Evolutionary conservation across 1,284 basidiomycete genomes (phyloP), one percentile per base, ranked within the genome.

Genomic region (Tetrapyrgos nigripes): DNA sequence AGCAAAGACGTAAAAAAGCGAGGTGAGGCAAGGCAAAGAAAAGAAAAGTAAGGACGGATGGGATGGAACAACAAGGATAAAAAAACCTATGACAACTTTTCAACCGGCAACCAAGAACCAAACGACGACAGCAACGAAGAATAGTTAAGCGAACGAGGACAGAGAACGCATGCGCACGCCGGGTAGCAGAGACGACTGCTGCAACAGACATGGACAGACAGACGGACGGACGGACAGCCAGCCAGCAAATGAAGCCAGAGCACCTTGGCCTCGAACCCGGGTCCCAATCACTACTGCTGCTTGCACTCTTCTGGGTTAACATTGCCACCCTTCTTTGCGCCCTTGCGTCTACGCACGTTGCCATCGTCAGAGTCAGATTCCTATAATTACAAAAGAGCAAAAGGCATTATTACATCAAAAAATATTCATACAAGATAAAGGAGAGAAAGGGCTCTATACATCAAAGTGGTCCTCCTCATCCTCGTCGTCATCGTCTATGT

Each of bases 221-320:
- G n/a, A n/a, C n/a, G n/a, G n/a, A n/a, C n/a, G n/a, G n/a, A n/a
- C n/a, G n/a, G n/a, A n/a, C n/a, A n/a, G n/a, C n/a, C n/a, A n/a
- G n/a, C n/a, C n/a, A n/a, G n/a, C n/a, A n/a, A n/a, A n/a, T n/a
- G n/a, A n/a, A n/a, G n/a, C n/a, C n/a, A n/a, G n/a, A n/a, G n/a
- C n/a, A n/a, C n/a, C n/a, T n/a, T n/a, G n/a, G n/a, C n/a, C n/a
- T n/a, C n/a, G n/a, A n/a, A n/a, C n/a, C n/a, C n/a, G n/a, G n/a
- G n/a, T n/a, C n/a, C n/a, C n/a, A n/a, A n/a, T n/a, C n/a, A 64
- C 77, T 77, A 94, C 87, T 94, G 92, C 71, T 93, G 88, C 80
- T 93, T 93, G 83, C 92, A 94, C 72, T 94, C 92, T 68, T 92
- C 87, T 1, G 90, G 84, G 71, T 93, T 89, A 54, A 85, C 80